A percentile compares a stretch with the other conserved stretches of the same genome.
Conservation (phyloP, 805 yeast species). For the Scheffersomyces ergatensis region DNA sequence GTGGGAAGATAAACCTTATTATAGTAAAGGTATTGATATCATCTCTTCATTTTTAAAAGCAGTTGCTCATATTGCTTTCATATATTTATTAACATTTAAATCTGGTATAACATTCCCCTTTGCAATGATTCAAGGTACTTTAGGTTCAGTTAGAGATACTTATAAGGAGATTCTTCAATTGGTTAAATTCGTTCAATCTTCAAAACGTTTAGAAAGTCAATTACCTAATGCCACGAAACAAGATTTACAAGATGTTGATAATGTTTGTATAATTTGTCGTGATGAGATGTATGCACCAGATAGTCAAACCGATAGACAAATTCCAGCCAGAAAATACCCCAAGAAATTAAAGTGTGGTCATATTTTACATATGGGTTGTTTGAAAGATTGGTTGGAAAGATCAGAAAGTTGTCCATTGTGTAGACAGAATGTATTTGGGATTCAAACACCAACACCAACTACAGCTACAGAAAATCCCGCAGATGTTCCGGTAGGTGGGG, state of each 20-base stretch:
- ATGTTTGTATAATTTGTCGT: conserved; percentile 83
- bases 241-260: conserved; percentile 56
- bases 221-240: conserved; percentile 60
- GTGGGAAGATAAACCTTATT: conserved; percentile 71
- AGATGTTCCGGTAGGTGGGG: background rate
- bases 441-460: background rate
- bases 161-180: conserved; percentile 38
- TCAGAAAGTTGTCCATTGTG: conserved; percentile 95
- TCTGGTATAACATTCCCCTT: conserved; percentile 32
- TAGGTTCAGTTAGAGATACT: conserved; percentile 37
- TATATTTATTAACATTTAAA: conserved; percentile 32
- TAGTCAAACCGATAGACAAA: conserved; percentile 19
- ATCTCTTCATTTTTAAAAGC: conserved; percentile 40
- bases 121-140: conserved; percentile 41
- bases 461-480: background rate
- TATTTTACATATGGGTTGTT: conserved; percentile 83
- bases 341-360: conserved; percentile 83
- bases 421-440: conserved; percentile 57
- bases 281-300: conserved; percentile 71
- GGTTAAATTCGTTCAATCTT: conserved; percentile 50
- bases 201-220: conserved; percentile 61
- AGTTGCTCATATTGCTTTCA: conserved; percentile 25
- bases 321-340: conserved; percentile 50
- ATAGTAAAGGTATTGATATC: conserved; percentile 57
- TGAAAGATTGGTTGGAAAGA: conserved; percentile 89